phyloP scores from a whole-genome alignment of 2,329 filamentous ascomycete species.

The Teratosphaeria epicoccoides region DNA sequence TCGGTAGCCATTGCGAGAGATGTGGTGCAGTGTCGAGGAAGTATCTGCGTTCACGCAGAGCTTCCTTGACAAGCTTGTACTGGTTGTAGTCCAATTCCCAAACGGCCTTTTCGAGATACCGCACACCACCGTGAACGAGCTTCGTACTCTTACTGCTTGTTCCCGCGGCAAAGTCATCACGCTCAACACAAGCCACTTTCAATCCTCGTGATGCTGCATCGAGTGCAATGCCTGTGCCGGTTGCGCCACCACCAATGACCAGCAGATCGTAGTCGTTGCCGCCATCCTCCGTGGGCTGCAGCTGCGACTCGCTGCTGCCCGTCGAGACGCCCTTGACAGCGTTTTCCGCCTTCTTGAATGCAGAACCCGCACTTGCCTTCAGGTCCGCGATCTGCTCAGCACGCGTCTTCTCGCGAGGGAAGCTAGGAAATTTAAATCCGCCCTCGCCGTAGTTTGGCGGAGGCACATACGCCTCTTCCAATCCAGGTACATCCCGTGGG shows the following conservation, averaged over 20 bases:
- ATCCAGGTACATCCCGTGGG: slow-evolving; percentile 61
- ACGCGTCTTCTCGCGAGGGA: slow-evolving; percentile 52
- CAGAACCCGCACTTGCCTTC: slow-evolving; percentile 39
- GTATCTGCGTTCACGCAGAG: slow-evolving; percentile 70
- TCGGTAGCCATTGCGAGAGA: slow-evolving; percentile 69
- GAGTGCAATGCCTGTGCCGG: slow-evolving; percentile 68
- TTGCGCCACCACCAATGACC: slow-evolving; percentile 69
- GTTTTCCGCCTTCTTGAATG: slow-evolving; percentile 35
- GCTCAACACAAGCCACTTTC: slow-evolving; percentile 70
- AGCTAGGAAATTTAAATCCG: slow-evolving; percentile 56
- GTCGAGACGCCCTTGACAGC: slow-evolving; percentile 29
- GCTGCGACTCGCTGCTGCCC: slow-evolving; percentile 20
- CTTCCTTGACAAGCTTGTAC: slow-evolving; percentile 67
- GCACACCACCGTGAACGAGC: slow-evolving; percentile 73
- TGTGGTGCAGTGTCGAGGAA: slow-evolving; percentile 76
- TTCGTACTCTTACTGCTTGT: slow-evolving; percentile 84
- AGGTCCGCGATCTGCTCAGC: slow-evolving; percentile 55
- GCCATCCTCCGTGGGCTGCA: slow-evolving; percentile 15
- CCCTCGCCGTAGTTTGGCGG: slow-evolving; percentile 60
- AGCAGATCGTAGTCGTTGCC: slow-evolving; percentile 61
- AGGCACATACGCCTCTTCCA: slow-evolving; percentile 56
- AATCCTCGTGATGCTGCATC: slow-evolving; percentile 70
- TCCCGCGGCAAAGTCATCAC: slow-evolving; percentile 71
- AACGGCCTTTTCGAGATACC: slow-evolving; percentile 77
- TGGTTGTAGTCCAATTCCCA: slow-evolving; percentile 79